Conservation (phyloP, 1,284 basidiomycete species). For the Marasmius tenuissimus region DNA sequence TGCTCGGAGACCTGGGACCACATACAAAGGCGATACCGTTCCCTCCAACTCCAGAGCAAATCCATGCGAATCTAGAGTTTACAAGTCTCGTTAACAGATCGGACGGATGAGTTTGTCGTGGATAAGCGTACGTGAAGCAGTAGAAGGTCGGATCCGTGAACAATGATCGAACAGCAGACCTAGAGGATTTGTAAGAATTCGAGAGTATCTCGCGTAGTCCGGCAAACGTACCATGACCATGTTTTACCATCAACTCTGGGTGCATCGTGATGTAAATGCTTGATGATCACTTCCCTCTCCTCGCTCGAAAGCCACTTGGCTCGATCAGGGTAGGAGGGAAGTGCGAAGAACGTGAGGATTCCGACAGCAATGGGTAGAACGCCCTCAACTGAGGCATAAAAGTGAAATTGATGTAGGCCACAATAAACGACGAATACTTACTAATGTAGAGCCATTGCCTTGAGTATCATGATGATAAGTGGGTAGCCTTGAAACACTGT, state of each 20-base stretch:
- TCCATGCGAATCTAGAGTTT: constrained; percentile 7
- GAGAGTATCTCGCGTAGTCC: background rate
- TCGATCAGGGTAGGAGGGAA: constrained; percentile 19
- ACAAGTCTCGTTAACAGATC: background rate
- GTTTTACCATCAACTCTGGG: constrained; percentile 17
- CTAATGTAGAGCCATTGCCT: constrained; percentile 21
- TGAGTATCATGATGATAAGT: background rate
- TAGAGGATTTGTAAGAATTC: background rate
- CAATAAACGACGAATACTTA: background rate
- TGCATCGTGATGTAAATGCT: constrained; percentile 15
- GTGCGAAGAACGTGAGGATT: constrained; percentile 16
- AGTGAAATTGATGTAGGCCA: background rate
- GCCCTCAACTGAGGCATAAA: constrained; percentile 11
- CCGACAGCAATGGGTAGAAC: constrained; percentile 18
- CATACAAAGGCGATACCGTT: constrained; percentile 16
- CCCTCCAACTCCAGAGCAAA: constrained; percentile 19
- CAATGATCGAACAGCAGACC: constrained; percentile 7
- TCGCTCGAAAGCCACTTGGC: constrained; percentile 15
- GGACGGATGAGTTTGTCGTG: background rate
- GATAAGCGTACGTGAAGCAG: constrained; percentile 14
- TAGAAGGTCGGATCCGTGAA: constrained; percentile 20
- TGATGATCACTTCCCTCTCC: constrained; percentile 14
- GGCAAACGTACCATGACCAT: constrained; percentile 6
- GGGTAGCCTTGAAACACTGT: background rate
- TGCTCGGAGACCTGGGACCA: background rate